Evolutionary conservation across 805 yeast species (phyloP), one percentile per base, ranked within the genome.

Genomic region (Peterozyma toletana): DNA sequence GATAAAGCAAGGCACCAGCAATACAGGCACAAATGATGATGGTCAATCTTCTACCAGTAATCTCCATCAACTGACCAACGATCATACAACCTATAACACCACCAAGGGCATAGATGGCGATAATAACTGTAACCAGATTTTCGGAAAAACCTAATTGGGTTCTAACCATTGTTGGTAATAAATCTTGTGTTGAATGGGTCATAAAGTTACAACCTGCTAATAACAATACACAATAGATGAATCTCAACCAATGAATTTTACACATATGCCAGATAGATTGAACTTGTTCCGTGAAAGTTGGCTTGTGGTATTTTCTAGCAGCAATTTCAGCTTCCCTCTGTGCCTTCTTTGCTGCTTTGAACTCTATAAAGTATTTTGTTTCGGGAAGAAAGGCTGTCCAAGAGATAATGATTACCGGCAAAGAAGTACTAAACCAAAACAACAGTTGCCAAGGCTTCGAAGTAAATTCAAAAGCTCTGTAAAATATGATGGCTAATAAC

Each of bases 401-500:
- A 30, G 65, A 46, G 40, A 79, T 70, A 41, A 82, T 65, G n/a
- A 80, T 52, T 13, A 77, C 71, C 2, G 85, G 80, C 7, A 80
- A 73, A 35, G 81, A 80, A 13, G 86, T 72, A n/a, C 78, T 70
- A 54, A 83, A 81, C 87, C 88, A 83, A 60, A 77, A 81, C 36
- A 80, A 63, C 1, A 84, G 71, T 53, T 87, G 68, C 89, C 89
- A 83, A n/a, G 38, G 10, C 14, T 43, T 38, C 13, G 11, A 14
- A 11, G 46, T 39, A 17, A 30, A 38, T 13, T 43, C 46, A 46
- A 81, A 66, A 11, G 86, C 88, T 48, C 87, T 68, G 55, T 67
- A 75, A 63, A 83, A 83, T n/a, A 78, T 63, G 30, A 77, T 81
- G 1, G 79, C 85, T 21, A 81, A 65, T 43, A 83, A 69, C 53